Conservation (phyloP, 805 yeast species). For the Kluyveromyces lactis region DNA sequence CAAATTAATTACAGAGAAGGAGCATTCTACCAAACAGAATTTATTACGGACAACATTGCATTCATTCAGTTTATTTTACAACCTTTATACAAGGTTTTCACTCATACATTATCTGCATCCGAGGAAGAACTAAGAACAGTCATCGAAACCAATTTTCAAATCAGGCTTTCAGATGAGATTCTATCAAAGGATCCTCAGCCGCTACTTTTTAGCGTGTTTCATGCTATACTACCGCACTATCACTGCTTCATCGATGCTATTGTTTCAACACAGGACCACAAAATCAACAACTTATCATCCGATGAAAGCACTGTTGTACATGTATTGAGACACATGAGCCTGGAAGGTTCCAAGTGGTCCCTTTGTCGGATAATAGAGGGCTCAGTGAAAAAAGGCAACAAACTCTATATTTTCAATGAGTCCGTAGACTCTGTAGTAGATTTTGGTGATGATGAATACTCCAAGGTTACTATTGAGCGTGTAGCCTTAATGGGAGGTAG, state of each 20-base stretch:
- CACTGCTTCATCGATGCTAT: neutral
- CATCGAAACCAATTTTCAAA: constrained; percentile 42
- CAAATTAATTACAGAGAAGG: constrained; percentile 44
- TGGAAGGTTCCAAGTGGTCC: constrained; percentile 45
- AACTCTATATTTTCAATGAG: constrained; percentile 37
- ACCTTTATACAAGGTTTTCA: constrained; percentile 72
- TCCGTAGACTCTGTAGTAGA: neutral
- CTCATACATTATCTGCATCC: constrained; percentile 49
- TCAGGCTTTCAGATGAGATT: constrained; percentile 33
- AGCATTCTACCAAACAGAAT: constrained; percentile 35
- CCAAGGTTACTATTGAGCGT: constrained; percentile 31
- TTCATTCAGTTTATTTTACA: constrained; percentile 61
- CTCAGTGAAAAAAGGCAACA: constrained; percentile 37
- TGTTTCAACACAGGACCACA: neutral
- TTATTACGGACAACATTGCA: constrained; percentile 28
- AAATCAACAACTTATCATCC: neutral
- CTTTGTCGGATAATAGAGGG: constrained; percentile 62
- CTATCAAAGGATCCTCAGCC: constrained; percentile 50
- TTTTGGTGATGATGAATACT: constrained; percentile 39
- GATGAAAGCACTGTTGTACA: constrained; percentile 32
- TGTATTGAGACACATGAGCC: constrained; percentile 49
- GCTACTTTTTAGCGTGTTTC: constrained; percentile 47
- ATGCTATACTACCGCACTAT: constrained; percentile 41
- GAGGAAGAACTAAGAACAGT: constrained; percentile 35
- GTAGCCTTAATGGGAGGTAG: constrained; percentile 60